These are phyloP conservation scores for Cudoniella acicularis DNA, from an alignment of 495 filamentous ascomycete species.

Conservation along the genomic window DNA sequence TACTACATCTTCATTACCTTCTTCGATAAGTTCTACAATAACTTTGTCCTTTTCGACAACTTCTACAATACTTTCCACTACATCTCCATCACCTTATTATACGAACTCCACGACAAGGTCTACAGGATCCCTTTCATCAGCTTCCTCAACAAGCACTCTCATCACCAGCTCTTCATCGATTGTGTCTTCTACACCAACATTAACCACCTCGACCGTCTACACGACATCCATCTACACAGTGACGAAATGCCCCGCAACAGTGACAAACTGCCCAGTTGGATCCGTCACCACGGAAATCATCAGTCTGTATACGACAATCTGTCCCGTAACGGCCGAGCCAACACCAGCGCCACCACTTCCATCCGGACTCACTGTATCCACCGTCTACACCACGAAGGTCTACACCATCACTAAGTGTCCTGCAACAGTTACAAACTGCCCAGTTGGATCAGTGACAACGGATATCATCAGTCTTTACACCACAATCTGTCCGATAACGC, in stretches of 20 bases:
- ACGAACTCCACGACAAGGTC: too few relatives aligned
- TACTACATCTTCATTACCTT: too few relatives aligned
- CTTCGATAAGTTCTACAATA: too few relatives aligned
- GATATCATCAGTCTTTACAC: slow-evolving; percentile 23
- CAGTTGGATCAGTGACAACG: slow-evolving; percentile 35
- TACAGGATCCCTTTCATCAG: too few relatives aligned
- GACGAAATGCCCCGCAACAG: slow-evolving; percentile 49
- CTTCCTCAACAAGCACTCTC: too few relatives aligned
- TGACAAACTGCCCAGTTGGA: slow-evolving; percentile 53
- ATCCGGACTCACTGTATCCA: slow-evolving; percentile 6
- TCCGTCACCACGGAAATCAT: slow-evolving; percentile 25
- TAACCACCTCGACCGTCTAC: slow-evolving; percentile 7
- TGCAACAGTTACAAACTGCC: slow-evolving; percentile 53
- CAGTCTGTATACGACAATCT: slow-evolving; percentile 14
- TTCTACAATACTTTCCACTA: too few relatives aligned
- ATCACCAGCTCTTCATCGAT: too few relatives aligned
- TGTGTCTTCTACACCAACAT: too few relatives aligned
- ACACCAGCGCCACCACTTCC: slow-evolving; percentile 1
- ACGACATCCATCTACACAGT: slow-evolving; percentile 35
- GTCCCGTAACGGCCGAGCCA: not conserved
- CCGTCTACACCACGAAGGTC: slow-evolving; percentile 6
- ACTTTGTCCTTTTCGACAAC: too few relatives aligned
- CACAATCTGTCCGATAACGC: not conserved
- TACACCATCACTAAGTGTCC: slow-evolving; percentile 51
- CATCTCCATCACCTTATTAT: too few relatives aligned